A percentile compares a stretch with the other conserved stretches of the same genome.
Conservation (phyloP, 805 yeast species). For the Peterozyma toletana region DNA sequence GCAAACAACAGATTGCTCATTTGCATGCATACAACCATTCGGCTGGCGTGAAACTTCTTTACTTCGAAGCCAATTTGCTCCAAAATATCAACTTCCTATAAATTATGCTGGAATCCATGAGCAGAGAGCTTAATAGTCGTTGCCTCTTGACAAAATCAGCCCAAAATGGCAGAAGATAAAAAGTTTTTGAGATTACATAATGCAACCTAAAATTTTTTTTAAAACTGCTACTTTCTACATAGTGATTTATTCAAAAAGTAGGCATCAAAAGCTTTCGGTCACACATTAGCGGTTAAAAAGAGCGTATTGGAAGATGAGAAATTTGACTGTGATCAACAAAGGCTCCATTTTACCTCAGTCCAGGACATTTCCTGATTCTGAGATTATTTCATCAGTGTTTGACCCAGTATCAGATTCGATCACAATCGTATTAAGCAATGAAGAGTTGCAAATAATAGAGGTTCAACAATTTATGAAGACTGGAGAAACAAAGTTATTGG, state of each 20-base stretch:
- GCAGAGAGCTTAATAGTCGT: too few relatives aligned
- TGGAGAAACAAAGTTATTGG: conserved; percentile 52
- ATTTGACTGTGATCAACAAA: conserved; percentile 34
- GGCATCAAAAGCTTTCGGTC: too few relatives aligned
- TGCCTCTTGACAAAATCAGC: too few relatives aligned
- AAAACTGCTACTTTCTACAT: background rate
- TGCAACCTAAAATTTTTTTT: too few relatives aligned
- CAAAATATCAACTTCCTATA: too few relatives aligned
- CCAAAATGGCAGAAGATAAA: background rate
- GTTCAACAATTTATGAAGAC: conserved; percentile 69
- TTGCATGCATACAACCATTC: too few relatives aligned
- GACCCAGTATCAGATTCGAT: conserved; percentile 72
- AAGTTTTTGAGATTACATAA: background rate
- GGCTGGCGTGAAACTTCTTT: too few relatives aligned
- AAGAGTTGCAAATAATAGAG: conserved; percentile 51
- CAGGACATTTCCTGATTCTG: conserved; percentile 56
- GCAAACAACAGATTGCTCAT: too few relatives aligned
- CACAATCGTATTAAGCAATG: conserved; percentile 52
- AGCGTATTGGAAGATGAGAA: conserved; percentile 18
- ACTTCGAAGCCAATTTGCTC: too few relatives aligned
- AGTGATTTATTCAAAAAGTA: background rate
- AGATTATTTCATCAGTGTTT: conserved; percentile 47
- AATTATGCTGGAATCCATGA: too few relatives aligned
- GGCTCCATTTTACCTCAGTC: conserved; percentile 48
- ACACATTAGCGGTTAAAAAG: background rate